Conservation (phyloP, 2,329 filamentous ascomycete genomes). For the Neonectria coccinea region DNA sequence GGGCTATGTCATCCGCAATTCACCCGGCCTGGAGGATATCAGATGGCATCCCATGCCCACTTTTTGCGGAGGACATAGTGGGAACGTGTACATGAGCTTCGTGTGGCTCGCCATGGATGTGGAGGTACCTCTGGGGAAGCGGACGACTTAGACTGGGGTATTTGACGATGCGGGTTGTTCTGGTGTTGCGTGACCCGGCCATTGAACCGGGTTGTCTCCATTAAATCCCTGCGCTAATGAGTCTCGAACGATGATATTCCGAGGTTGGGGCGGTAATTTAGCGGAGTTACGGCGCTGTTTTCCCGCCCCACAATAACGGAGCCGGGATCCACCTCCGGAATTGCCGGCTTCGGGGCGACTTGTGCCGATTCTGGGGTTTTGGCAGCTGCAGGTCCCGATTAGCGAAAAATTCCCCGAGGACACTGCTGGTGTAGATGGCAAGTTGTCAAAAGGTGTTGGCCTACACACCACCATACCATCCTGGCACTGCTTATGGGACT, state of each 20-base stretch:
- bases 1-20: slow-evolving; percentile 22
- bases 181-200: slow-evolving; percentile 12
- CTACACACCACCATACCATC: background rate
- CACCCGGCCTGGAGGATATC: slow-evolving; percentile 23
- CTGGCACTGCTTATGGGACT: background rate
- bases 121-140: slow-evolving; percentile 26
- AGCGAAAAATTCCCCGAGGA: background rate
- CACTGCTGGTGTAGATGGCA: background rate
- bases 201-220: slow-evolving; percentile 12
- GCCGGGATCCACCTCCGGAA: background rate
- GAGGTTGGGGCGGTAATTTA: slow-evolving; percentile 6
- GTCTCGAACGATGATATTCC: slow-evolving; percentile 5
- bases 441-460: background rate
- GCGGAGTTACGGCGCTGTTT: background rate
- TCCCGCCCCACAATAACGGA: background rate
- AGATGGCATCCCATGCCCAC: slow-evolving; percentile 23
- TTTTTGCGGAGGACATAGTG: slow-evolving; percentile 22
- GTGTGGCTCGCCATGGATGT: slow-evolving; percentile 12
- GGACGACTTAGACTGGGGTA: slow-evolving; percentile 14
- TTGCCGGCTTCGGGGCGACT: background rate
- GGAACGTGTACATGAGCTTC: slow-evolving; percentile 11
- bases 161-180: slow-evolving; percentile 10
- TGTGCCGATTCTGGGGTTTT: slow-evolving; percentile 6
- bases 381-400: slow-evolving; percentile 24
- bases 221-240: background rate